phyloP scores from a whole-genome alignment of 345 rosid species.

The Euclidium syriacum region DNA sequence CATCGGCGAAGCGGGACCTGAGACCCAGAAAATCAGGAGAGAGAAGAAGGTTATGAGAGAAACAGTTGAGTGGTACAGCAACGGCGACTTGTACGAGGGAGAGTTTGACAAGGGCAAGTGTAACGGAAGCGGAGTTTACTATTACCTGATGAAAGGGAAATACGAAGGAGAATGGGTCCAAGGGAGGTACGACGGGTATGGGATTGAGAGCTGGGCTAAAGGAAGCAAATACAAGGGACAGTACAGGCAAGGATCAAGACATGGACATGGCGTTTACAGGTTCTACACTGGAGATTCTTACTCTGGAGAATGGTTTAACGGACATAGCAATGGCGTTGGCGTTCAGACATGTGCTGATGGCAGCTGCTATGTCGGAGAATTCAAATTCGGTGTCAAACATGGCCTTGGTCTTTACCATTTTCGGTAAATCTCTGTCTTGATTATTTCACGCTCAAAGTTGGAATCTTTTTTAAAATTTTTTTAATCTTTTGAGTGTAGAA shows the following conservation, averaged over 20 bases:
- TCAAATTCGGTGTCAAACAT: slow-evolving; percentile 49
- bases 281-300: slow-evolving; percentile 74
- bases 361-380: slow-evolving; percentile 12
- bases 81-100: slow-evolving; percentile 83
- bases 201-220: slow-evolving; percentile 82
- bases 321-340: slow-evolving; percentile 20
- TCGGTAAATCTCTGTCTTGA: slow-evolving; percentile 33
- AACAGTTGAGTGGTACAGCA: slow-evolving; percentile 77
- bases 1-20: slow-evolving; percentile 46
- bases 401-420: slow-evolving; percentile 68
- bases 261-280: slow-evolving; percentile 63
- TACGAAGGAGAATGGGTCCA: slow-evolving; percentile 85
- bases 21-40: not conserved
- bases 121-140: slow-evolving; percentile 78
- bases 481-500: slow-evolving; percentile 33
- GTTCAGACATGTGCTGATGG: slow-evolving; percentile 21
- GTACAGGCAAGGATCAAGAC: slow-evolving; percentile 64
- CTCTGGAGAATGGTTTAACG: slow-evolving; percentile 21
- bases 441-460: not conserved
- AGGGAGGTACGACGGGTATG: slow-evolving; percentile 73
- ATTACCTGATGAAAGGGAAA: slow-evolving; percentile 61
- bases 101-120: slow-evolving; percentile 72
- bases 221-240: slow-evolving; percentile 84
- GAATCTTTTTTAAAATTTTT: not conserved
- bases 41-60: slow-evolving; percentile 41